A percentile compares a stretch with the other conserved stretches of the same genome.
Evolutionary conservation across 306 rosid species (phyloP).

Genomic region (Begonia peltatifolia): DNA sequence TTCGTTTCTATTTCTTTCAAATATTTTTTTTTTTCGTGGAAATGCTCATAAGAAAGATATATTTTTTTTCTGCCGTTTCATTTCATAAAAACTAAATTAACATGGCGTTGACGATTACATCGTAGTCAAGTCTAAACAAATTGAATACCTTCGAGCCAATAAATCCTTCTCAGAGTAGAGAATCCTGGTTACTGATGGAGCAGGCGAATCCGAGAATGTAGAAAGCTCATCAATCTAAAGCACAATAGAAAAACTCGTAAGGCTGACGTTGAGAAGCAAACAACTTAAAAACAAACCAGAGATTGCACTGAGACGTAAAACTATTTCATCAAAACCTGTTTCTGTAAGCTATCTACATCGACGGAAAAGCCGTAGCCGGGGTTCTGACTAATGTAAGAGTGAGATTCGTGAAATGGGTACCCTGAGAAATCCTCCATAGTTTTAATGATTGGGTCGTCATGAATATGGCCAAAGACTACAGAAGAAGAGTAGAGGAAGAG

Average conservation of each 20-base stretch:
- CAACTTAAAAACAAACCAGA: neutral
- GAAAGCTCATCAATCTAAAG: slow-evolving; percentile 76
- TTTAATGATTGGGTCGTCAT: slow-evolving; percentile 51
- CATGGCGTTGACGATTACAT: neutral
- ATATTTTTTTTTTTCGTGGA: neutral
- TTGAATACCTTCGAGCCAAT: slow-evolving; percentile 54
- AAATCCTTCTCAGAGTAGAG: slow-evolving; percentile 79
- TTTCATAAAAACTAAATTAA: neutral
- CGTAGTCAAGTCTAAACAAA: neutral
- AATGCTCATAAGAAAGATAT: neutral
- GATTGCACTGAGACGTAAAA: too few relatives aligned
- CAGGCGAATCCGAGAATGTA: slow-evolving; percentile 62
- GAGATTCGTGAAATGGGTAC: slow-evolving; percentile 50
- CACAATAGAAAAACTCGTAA: slow-evolving; percentile 5
- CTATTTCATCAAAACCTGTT: slow-evolving; percentile 32
- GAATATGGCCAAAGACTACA: slow-evolving; percentile 22
- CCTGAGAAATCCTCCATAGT: slow-evolving; percentile 90
- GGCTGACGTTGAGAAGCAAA: neutral
- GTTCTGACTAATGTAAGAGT: slow-evolving; percentile 15
- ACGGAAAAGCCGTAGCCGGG: slow-evolving; percentile 37
- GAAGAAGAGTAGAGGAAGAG: slow-evolving; percentile 17
- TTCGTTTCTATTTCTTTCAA: neutral
- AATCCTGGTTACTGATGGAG: slow-evolving; percentile 88
- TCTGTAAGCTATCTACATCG: slow-evolving; percentile 49
- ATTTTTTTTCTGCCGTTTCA: neutral